Base-by-base conservation (phyloP, 2,329 filamentous ascomycete genomes). In the Didymella arachidicola region DNA sequence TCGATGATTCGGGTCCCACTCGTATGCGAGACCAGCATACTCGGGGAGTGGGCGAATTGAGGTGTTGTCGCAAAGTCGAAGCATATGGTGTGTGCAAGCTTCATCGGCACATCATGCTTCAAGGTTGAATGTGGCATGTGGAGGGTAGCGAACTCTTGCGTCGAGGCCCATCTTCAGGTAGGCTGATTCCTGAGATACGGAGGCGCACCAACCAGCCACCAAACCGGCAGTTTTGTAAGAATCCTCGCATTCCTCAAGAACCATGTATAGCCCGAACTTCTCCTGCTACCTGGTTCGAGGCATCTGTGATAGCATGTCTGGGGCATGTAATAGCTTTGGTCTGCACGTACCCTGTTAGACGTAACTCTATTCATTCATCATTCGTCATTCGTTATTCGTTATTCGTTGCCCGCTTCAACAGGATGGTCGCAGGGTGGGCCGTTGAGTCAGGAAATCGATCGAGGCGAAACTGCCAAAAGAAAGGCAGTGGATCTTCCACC, bases 361-460 rank as follows among this genome's bases (percentile, higher is more conserved):
- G 49, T 53, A 59, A 64, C 60, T 59, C 61, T 64, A 32, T 36
- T 38, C 14, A 58, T 51, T 32, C 46, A 3, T 22, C 3, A 22
- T 22, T 22, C 22, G 2, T 22, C 3, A 22, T 22, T 22, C 22
- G 19, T 38, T 12, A 58, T 51, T 32, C 46, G 42, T 51, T 39
- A 54, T 50, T 53, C 46, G 48, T 62, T 47, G 39, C 26, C 44
- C 60, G 53, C 69, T 68, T n/a, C 45, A 65, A 62, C 42, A 50
- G 57, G 53, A 57, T 63, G 61, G 67, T 71, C 68, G 66, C 71
- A 72, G 69, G 60, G 34, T 57, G 47, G 53, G 59, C 47, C 48
- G 54, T 41, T 52, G 48, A 53, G 53, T 52, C 59, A 46, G 30
- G 34, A 5, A 30, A 36, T 32, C 61, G 51, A 55, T 41, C 36